phyloP scores from a whole-genome alignment of 352 stramenopile genomes.

The Phytophthora syringae region DNA sequence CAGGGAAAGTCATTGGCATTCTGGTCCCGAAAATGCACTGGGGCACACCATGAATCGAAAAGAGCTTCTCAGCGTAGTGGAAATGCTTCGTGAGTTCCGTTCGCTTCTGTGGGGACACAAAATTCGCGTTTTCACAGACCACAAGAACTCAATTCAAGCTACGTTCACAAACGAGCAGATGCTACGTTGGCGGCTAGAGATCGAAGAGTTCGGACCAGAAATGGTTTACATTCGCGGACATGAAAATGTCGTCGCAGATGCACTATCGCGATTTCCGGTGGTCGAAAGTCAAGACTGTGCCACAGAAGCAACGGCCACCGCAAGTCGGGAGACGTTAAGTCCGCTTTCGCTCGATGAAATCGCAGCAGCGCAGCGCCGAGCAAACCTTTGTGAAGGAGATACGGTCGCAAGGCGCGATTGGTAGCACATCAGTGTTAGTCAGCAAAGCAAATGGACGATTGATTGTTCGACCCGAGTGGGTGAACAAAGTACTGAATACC shows the following conservation, averaged over 20 bases:
- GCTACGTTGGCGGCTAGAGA: constrained; percentile 8
- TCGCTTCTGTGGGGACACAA: constrained; percentile 7
- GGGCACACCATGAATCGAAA: background rate
- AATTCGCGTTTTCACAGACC: constrained; percentile 14
- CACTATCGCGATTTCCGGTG: constrained; percentile 1
- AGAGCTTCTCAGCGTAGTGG: constrained; percentile 1
- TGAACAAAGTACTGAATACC: too few species aligned
- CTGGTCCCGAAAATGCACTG: constrained; percentile 1
- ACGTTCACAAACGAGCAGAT: constrained; percentile 17
- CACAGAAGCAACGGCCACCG: too few species aligned
- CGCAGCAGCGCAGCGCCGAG: too few species aligned
- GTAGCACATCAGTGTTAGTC: too few species aligned
- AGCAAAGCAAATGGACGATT: too few species aligned
- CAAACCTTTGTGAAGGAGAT: too few species aligned
- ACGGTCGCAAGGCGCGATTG: too few species aligned
- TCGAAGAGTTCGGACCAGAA: constrained; percentile 8
- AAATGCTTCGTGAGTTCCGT: constrained; percentile 6
- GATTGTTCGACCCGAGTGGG: too few species aligned
- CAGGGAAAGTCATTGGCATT: background rate
- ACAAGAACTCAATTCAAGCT: constrained; percentile 12
- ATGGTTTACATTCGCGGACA: constrained; percentile 10
- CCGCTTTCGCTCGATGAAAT: too few species aligned
- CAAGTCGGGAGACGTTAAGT: too few species aligned
- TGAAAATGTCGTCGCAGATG: constrained; percentile 9
- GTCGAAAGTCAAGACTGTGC: background rate